Base-by-base conservation (phyloP, 805 yeast species). In the Yamadazyma kitorensis region DNA sequence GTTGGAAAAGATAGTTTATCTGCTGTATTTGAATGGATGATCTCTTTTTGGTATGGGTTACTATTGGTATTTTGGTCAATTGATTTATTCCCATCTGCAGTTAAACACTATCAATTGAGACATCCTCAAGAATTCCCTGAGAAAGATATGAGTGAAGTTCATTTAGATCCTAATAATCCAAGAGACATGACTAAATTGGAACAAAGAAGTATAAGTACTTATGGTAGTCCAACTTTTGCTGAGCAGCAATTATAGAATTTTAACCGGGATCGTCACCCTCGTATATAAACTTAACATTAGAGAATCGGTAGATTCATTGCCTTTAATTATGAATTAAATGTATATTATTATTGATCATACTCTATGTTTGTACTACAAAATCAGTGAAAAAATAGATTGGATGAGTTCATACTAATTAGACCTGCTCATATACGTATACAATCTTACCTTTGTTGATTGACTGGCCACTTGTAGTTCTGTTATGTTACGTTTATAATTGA, bases 21-120 rank as follows among this genome's bases (percentile, higher is more conserved):
- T 25, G 88, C 88, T 0, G 64, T 70, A 14, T 77, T 83, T 52
- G 98, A 91, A 59, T 91, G 98, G 98, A 53, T 80, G 3, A 59
- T 89, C 27, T 80, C 91, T n/a, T 89, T 80, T 59, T 80, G 86
- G 78, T 89, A 84, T 53, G 93, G 95, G 3, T 48, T 81, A 21
- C 66, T 84, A 40, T 74, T 81, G 44, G 51, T 81, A 4, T 61
- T 80, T 37, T 68, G 89, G 55, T 63, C 83, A 2, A 69, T 75
- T 40, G 97, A 91, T 54, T 69, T 88, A 45, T 70, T 73, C 47
- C 82, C 87, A 1, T 80, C 84, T 14, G 74, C 80, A 1, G 51
- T 59, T 24, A 59, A 55, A 34, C 59, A 52, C 33, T 61, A 53
- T 39, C 48, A 50, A 29, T 29, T 47, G 4, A 54, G 48, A 29